Base-by-base conservation (phyloP, 768 basidiomycete genomes). In the Phlebiopsis flavidoalba region DNA sequence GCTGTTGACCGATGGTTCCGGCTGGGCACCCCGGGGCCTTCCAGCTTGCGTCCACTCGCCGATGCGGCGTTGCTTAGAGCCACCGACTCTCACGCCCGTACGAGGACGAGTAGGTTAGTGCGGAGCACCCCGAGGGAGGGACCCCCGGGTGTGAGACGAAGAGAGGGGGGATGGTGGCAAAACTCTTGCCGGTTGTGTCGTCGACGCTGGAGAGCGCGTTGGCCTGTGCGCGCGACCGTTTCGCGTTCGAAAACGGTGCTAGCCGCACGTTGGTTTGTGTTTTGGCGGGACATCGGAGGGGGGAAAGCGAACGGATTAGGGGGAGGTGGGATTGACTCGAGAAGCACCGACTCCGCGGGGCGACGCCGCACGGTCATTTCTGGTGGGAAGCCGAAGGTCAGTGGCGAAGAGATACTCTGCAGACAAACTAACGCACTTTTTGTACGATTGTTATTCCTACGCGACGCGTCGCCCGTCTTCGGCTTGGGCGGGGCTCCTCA, bases 11-110 rank as follows among this genome's bases (percentile, higher is more conserved):
- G 21, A 75, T 57, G n/a, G 48, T 72, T 79, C 47, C 87, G 76
- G 46, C 82, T 77, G 12, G 89, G 88, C 85, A 91, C 87, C 0
- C 89, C 89, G 10, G 89, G 89, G 3, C 89, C 89, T 66, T 89
- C 88, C 31, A 91, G 76, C 61, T n/a, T 83, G 83, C 24, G 81
- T 75, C 62, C 64, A 72, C 55, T 65, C 73, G 64, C 77, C 76
- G 46, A 73, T 43, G 36, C 76, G n/a, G n/a, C 74, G 62, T 73
- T 60, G 15, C 60, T n/a, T 58, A 8, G 61, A 52, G 37, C 60
- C 60, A 26, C 61, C 65, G 24, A 62, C 72, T n/a, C n/a, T n/a
- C n/a, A n/a, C n/a, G n/a, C 12, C 10, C 40, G 17, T 43, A 43
- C 40, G 40, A 17, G 10, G 40, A 12, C n/a, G 63, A 15, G 54